A percentile compares a stretch with the other conserved stretches of the same genome.
Conservation (phyloP, 2,329 filamentous ascomycete genomes). For the Arthrobotrys pseudoclavata region DNA sequence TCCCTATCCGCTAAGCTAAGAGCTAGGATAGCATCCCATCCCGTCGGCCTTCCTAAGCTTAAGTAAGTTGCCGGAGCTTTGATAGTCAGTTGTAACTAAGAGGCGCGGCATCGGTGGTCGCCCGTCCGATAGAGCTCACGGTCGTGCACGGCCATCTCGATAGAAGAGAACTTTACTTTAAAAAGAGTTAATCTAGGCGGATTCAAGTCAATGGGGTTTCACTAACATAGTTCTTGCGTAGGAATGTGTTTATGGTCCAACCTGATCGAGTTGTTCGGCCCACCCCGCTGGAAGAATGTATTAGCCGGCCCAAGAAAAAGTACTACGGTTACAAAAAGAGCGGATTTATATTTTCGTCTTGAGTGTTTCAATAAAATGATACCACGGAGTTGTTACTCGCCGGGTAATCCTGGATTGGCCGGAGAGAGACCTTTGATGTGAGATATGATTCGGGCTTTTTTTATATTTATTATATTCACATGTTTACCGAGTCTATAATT, state of each 20-base stretch:
- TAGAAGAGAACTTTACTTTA: background rate
- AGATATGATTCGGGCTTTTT: background rate
- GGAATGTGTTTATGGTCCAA: background rate
- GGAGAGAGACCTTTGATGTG: background rate
- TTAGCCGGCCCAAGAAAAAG: background rate
- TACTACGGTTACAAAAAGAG: background rate
- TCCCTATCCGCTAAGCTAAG: background rate
- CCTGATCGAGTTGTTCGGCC: background rate
- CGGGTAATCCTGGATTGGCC: background rate
- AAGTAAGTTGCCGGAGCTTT: background rate
- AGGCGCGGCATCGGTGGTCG: background rate
- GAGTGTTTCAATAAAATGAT: background rate
- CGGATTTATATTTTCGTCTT: background rate
- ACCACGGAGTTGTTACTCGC: background rate
- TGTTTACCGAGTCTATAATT: background rate
- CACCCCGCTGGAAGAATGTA: too few species aligned
- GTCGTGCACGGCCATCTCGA: background rate
- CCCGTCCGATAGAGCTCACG: background rate
- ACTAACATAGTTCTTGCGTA: background rate
- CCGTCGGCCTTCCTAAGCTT: background rate
- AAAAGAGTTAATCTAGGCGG: background rate
- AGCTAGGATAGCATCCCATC: background rate
- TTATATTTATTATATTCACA: background rate
- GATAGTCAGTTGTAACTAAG: background rate
- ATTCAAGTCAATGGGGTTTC: background rate